A percentile compares a stretch with the other conserved stretches of the same genome.
phyloP scores from a whole-genome alignment of 1,284 basidiomycete species.

The Dichomitus squalens region DNA sequence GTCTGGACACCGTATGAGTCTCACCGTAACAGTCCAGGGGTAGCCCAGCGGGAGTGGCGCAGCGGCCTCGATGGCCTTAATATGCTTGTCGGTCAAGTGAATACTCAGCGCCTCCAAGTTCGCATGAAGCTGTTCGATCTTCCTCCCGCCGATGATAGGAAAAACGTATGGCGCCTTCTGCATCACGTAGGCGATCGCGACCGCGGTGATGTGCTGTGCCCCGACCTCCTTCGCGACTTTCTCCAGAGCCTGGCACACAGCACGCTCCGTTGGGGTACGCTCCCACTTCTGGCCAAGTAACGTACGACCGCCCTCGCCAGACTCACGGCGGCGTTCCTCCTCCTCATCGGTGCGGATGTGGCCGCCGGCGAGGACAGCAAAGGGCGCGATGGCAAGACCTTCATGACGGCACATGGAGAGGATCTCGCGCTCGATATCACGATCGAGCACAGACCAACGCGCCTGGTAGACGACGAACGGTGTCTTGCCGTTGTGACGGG shows the following conservation, averaged over 20 bases:
- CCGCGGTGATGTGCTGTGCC: conserved; percentile 13
- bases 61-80: conserved; percentile 43
- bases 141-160: conserved; percentile 15
- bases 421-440: conserved; percentile 54
- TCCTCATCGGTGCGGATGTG: conserved; percentile 33
- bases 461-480: conserved; percentile 56
- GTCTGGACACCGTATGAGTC: no score
- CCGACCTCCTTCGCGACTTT: conserved; percentile 22
- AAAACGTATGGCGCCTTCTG: conserved; percentile 16
- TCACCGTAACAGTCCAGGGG: conserved; percentile 40
- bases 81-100: conserved; percentile 41
- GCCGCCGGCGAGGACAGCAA: conserved; percentile 17
- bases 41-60: conserved; percentile 44
- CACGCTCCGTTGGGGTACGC: conserved; percentile 15
- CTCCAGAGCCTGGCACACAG: conserved; percentile 15
- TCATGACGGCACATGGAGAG: conserved; percentile 50
- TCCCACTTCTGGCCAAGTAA: conserved; percentile 32
- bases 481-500: conserved; percentile 45
- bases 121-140: conserved; percentile 41
- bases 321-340: conserved; percentile 26
- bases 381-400: conserved; percentile 35
- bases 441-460: conserved; percentile 44
- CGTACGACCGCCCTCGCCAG: conserved; percentile 34
- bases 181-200: conserved; percentile 33
- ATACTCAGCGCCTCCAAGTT: conserved; percentile 51